phyloP scores from a whole-genome alignment of 2,329 filamentous ascomycete species.

The Xylaria sp. region DNA sequence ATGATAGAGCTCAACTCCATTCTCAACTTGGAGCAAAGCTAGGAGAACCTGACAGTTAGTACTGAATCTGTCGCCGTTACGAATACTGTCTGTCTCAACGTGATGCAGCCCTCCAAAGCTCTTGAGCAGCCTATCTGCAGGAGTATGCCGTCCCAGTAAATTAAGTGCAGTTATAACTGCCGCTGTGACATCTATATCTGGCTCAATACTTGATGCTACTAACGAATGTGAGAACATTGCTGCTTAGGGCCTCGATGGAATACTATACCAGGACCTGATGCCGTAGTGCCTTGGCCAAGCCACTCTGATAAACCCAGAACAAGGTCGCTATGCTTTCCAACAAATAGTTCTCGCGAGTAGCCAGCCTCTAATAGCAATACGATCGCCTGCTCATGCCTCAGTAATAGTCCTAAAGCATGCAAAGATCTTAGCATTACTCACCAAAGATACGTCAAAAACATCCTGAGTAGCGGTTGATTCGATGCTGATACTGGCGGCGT shows the following conservation, averaged over 20 bases:
- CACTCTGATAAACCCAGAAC: background rate
- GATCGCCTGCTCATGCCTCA: background rate
- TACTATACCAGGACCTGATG: background rate
- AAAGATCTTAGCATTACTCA: background rate
- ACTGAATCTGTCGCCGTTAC: background rate
- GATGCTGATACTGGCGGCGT: background rate
- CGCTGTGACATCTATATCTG: background rate
- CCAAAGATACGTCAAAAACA: slow-evolving; percentile 1
- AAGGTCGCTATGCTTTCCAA: background rate
- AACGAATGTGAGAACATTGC: background rate
- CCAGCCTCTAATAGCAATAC: background rate
- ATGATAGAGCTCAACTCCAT: background rate
- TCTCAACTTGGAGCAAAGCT: background rate
- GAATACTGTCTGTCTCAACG: background rate
- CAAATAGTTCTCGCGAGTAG: background rate
- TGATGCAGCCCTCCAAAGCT: background rate
- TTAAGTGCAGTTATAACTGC: background rate
- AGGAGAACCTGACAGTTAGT: background rate
- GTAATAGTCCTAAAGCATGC: background rate
- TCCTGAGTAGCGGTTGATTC: background rate
- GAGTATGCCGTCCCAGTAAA: background rate
- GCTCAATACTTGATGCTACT: background rate
- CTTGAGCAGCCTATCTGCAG: background rate
- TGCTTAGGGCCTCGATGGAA: background rate
- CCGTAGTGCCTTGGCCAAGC: background rate